Percentiles rank a stretch among this genome's conserved stretches.
phyloP scores from a whole-genome alignment of 495 filamentous ascomycete genomes.

The Trichocladium antarcticum region DNA sequence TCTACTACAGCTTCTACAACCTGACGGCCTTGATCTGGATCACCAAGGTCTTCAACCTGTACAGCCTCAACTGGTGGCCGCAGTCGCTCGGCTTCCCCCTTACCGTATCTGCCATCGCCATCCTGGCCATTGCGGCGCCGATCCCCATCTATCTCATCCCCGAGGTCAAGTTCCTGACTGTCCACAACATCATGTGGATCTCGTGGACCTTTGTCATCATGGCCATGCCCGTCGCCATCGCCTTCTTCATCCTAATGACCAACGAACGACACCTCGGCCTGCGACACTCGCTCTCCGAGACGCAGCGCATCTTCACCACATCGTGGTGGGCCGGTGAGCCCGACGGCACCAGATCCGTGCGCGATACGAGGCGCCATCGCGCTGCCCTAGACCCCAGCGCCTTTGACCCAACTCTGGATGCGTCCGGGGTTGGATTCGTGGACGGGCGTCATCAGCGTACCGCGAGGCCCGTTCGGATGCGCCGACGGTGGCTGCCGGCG shows the following conservation, averaged over 20 bases:
- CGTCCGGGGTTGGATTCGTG: constrained; percentile 18
- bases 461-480: constrained; percentile 27
- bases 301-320: constrained; percentile 51
- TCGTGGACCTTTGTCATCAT: constrained; percentile 54
- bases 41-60: constrained; percentile 57
- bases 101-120: constrained; percentile 45
- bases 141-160: constrained; percentile 47
- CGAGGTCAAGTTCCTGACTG: constrained; percentile 36
- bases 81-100: constrained; percentile 46
- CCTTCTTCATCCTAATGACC: constrained; percentile 47
- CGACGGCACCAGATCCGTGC: constrained; percentile 30
- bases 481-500: constrained; percentile 43
- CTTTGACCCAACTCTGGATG: constrained; percentile 24
- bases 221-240: constrained; percentile 50
- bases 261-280: constrained; percentile 47
- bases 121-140: constrained; percentile 42
- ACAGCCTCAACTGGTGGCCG: constrained; percentile 56
- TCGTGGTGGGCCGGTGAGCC: constrained; percentile 48
- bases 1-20: constrained; percentile 57
- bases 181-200: constrained; percentile 53
- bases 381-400: constrained; percentile 16
- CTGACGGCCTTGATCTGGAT: constrained; percentile 54
- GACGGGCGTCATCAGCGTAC: constrained; percentile 13
- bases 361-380: constrained; percentile 26
- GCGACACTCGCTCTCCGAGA: constrained; percentile 46